Evolutionary conservation across 495 filamentous ascomycete genomes (phyloP).

Genomic region (Penicillium dipodomyicola): DNA sequence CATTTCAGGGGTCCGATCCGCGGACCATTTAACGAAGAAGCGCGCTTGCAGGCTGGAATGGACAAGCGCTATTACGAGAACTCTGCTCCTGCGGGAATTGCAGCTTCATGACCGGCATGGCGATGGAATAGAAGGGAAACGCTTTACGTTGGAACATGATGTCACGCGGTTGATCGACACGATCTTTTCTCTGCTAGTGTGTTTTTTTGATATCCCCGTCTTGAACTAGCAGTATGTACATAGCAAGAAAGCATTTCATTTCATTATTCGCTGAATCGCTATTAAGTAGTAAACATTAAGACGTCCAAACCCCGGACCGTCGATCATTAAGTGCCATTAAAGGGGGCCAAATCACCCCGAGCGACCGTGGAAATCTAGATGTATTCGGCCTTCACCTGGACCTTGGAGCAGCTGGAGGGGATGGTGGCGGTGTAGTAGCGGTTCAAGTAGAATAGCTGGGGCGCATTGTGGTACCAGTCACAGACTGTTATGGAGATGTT

Average conservation of each 20-base stretch:
- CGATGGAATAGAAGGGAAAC: not conserved
- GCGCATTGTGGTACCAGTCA: slow-evolving; percentile 54
- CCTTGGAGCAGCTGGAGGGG: slow-evolving; percentile 47
- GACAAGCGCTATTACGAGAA: slow-evolving; percentile 47
- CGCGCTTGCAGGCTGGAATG: slow-evolving; percentile 49
- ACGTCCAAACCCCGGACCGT: not conserved
- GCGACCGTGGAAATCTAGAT: slow-evolving; percentile 10
- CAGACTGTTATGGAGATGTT: slow-evolving; percentile 38
- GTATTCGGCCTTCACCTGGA: slow-evolving; percentile 35
- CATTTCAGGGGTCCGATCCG: slow-evolving; percentile 48
- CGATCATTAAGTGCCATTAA: not conserved
- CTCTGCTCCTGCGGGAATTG: slow-evolving; percentile 5
- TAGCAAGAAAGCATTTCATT: slow-evolving; percentile 5
- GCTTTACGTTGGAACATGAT: slow-evolving; percentile 11
- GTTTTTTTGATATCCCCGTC: slow-evolving; percentile 11
- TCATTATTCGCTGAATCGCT: slow-evolving; percentile 8
- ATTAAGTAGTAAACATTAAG: slow-evolving; percentile 2
- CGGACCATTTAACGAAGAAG: slow-evolving; percentile 52
- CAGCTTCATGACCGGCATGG: slow-evolving; percentile 10
- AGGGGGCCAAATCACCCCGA: not conserved
- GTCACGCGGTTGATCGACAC: slow-evolving; percentile 2
- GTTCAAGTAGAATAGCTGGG: slow-evolving; percentile 53
- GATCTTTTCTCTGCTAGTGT: slow-evolving; percentile 3
- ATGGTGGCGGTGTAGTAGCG: slow-evolving; percentile 27
- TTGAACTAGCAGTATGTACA: slow-evolving; percentile 2